These are phyloP conservation scores for Candida railenensis DNA, from an alignment of 805 yeast genomes.

Conservation along the genomic window DNA sequence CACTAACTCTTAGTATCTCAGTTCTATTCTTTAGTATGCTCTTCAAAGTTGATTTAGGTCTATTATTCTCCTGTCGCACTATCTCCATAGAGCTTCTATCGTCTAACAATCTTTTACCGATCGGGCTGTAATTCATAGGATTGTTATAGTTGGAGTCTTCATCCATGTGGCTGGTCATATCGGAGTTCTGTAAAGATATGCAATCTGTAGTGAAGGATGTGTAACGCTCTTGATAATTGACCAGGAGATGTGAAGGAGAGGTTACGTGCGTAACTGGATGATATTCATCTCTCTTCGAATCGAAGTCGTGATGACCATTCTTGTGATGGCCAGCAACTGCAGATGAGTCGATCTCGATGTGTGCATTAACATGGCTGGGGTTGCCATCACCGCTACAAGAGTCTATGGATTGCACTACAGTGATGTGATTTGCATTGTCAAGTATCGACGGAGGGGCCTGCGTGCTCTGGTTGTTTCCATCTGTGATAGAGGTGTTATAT, in stretches of 20 bases:
- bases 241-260: background rate
- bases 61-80: slow-evolving; percentile 1
- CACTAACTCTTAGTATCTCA: background rate
- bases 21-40: slow-evolving; percentile 6
- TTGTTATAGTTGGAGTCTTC: slow-evolving; percentile 3
- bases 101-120: slow-evolving; percentile 3
- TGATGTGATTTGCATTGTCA: slow-evolving; percentile 4
- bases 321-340: too few species aligned
- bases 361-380: too few species aligned
- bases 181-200: slow-evolving; percentile 36
- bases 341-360: too few species aligned
- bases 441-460: slow-evolving; percentile 1
- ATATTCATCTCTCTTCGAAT: background rate
- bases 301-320: too few species aligned
- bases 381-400: too few species aligned
- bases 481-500: background rate
- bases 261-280: background rate
- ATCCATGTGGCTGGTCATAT: slow-evolving; percentile 29
- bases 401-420: background rate
- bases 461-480: background rate
- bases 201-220: slow-evolving; percentile 35
- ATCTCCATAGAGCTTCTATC: background rate
- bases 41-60: slow-evolving; percentile 3
- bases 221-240: slow-evolving; percentile 18
- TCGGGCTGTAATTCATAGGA: slow-evolving; percentile 1